These are phyloP conservation scores for Carex arenaria DNA, from an alignment of 202 grass and related monocot genomes.

Conservation along the genomic window DNA sequence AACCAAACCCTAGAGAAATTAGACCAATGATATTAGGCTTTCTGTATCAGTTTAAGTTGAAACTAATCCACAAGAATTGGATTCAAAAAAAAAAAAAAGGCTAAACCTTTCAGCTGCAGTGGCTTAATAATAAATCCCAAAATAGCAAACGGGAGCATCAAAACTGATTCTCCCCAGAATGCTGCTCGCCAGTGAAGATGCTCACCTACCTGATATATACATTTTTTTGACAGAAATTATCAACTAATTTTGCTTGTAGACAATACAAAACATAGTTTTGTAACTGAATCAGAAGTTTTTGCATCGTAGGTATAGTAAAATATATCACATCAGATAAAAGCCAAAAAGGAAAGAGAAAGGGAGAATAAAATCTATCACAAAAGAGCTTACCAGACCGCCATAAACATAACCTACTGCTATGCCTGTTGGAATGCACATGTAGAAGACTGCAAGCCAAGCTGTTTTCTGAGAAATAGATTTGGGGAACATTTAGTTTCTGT, in stretches of 20 bases:
- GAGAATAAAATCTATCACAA: constrained; percentile 25
- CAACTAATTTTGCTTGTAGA: not conserved
- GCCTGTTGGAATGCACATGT: constrained; percentile 99
- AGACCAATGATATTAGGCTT: not conserved
- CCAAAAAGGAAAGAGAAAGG: constrained; percentile 20
- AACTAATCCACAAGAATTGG: not conserved
- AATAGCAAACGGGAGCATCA: constrained; percentile 99
- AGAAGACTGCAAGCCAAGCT: constrained; percentile 91
- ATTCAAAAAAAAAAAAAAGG: constrained; percentile 11
- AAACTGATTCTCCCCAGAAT: constrained; percentile 94
- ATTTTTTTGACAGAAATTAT: constrained; percentile 8
- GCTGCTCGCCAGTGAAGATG: constrained; percentile 85
- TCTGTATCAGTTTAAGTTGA: not conserved
- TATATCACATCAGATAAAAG: not conserved
- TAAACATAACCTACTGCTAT: constrained; percentile 97
- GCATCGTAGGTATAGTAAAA: constrained; percentile 7
- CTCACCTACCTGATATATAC: constrained; percentile 51
- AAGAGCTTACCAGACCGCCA: constrained; percentile 75
- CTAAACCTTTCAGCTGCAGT: constrained; percentile 70
- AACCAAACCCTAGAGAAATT: constrained; percentile 60
- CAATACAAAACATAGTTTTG: not conserved
- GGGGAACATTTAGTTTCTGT: constrained; percentile 18
- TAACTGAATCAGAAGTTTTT: constrained; percentile 1
- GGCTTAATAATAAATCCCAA: constrained; percentile 92
- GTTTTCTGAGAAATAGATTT: constrained; percentile 74